phyloP scores from a whole-genome alignment of 352 stramenopile species.

The Plasmopara halstedii region DNA sequence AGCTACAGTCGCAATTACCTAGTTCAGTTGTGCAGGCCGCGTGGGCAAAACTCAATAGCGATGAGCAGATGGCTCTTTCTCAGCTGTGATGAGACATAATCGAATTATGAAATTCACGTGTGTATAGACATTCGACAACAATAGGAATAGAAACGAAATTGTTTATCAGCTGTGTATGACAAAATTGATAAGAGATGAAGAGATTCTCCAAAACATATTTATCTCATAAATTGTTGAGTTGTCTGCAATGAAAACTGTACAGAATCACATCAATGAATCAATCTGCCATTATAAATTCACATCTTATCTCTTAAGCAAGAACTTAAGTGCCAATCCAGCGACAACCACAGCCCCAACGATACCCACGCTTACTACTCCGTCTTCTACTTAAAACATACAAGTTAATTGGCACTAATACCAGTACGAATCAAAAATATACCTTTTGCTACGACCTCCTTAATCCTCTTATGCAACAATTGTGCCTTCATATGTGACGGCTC shows the following conservation, averaged over 20 bases:
- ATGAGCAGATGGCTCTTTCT: constrained; percentile 66
- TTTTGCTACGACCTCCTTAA: constrained; percentile 60
- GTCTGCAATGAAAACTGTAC: too few relatives aligned
- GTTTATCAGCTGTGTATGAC: too few relatives aligned
- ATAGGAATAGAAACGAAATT: constrained; percentile 6
- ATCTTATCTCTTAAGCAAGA: constrained; percentile 63
- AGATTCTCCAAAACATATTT: too few relatives aligned
- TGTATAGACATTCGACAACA: constrained; percentile 22
- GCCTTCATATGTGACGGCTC: constrained; percentile 65
- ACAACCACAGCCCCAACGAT: constrained; percentile 68
- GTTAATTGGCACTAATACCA: neutral
- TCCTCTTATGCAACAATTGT: constrained; percentile 64
- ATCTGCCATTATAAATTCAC: too few relatives aligned
- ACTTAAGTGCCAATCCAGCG: constrained; percentile 58
- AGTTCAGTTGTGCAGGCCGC: constrained; percentile 49
- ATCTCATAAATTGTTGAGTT: too few relatives aligned
- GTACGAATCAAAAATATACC: constrained; percentile 34
- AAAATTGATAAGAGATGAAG: too few relatives aligned
- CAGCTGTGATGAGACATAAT: constrained; percentile 32
- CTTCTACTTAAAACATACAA: constrained; percentile 22
- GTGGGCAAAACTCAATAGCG: constrained; percentile 57
- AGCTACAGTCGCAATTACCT: constrained; percentile 64
- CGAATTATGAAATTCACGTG: constrained; percentile 21
- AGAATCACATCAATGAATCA: too few relatives aligned
- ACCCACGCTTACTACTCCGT: constrained; percentile 55